Percentiles rank a stretch among this genome's conserved stretches.
Evolutionary conservation across 2,329 filamentous ascomycete genomes (phyloP).

Genomic region (Colletotrichum liriopes): DNA sequence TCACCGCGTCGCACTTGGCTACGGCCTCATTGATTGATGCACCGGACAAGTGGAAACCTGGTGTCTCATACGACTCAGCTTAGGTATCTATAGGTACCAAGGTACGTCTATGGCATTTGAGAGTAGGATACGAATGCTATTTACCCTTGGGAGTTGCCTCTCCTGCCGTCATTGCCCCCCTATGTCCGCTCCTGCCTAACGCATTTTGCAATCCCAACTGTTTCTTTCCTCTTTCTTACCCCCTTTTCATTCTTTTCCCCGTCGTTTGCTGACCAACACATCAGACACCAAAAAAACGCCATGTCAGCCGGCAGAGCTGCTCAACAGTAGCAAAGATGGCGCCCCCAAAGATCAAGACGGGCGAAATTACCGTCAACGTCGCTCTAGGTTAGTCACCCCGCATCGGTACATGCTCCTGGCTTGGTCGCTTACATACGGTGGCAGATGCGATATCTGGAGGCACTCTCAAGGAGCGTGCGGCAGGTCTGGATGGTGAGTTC

Average conservation of each 20-base stretch:
- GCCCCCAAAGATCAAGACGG: conserved; percentile 36
- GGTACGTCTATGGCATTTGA: background rate
- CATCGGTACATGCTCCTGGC: too few relatives aligned
- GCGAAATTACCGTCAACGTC: conserved; percentile 39
- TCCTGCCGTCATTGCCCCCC: background rate
- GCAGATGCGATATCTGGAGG: conserved; percentile 50
- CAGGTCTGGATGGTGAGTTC: conserved; percentile 58
- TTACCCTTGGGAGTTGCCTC: background rate
- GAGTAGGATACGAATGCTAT: background rate
- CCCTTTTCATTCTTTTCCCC: background rate
- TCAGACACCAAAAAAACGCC: background rate
- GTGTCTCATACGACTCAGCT: background rate
- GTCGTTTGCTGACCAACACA: background rate
- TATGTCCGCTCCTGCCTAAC: background rate
- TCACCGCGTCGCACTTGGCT: background rate
- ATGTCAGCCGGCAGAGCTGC: background rate
- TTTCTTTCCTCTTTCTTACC: too few relatives aligned
- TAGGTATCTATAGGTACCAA: background rate
- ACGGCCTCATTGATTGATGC: background rate
- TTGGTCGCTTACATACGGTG: conserved; percentile 3
- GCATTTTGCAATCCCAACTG: background rate
- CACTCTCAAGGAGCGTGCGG: conserved; percentile 56
- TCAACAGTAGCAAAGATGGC: conserved; percentile 28
- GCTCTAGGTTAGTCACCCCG: conserved; percentile 32
- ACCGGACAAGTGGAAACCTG: background rate